Evolutionary conservation across 495 filamentous ascomycete genomes (phyloP).

Genomic region (Neurospora pannonica): DNA sequence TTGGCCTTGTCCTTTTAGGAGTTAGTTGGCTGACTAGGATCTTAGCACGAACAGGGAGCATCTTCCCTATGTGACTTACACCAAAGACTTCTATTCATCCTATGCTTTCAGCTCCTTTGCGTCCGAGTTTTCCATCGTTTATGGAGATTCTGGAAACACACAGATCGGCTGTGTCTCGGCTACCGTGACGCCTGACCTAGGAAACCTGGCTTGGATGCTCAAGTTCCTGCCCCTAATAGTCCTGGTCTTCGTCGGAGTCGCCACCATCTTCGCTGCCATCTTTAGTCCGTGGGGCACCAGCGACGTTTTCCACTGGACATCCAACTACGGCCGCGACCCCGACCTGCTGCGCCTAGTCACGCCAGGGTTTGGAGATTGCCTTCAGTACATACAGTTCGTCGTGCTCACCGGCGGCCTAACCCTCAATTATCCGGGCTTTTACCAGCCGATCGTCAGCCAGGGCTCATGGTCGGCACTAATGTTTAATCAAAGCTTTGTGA

Average conservation of each 20-base stretch:
- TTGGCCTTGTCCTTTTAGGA: background rate
- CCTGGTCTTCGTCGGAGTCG: constrained; percentile 67
- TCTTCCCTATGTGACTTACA: constrained; percentile 51
- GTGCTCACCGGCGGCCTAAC: constrained; percentile 79
- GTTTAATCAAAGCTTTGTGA: constrained; percentile 88
- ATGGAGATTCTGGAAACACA: constrained; percentile 56
- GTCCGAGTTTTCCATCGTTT: constrained; percentile 57
- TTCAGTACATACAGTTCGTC: constrained; percentile 94
- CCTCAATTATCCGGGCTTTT: constrained; percentile 87
- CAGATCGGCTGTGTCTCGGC: constrained; percentile 70
- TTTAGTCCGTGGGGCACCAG: constrained; percentile 90
- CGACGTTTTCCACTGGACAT: constrained; percentile 86
- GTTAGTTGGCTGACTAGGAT: background rate
- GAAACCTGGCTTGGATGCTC: constrained; percentile 52
- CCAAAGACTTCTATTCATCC: constrained; percentile 64
- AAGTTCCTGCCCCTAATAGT: constrained; percentile 71
- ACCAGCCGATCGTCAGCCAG: constrained; percentile 81
- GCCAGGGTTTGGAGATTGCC: constrained; percentile 91
- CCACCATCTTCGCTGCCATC: constrained; percentile 72
- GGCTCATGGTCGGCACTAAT: constrained; percentile 81
- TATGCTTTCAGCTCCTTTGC: constrained; percentile 80
- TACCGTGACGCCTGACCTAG: constrained; percentile 69
- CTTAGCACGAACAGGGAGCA: constrained; percentile 20
- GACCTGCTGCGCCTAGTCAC: constrained; percentile 89
- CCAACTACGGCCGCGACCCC: constrained; percentile 89